Conservation (phyloP, 805 yeast genomes). For the Candida pseudoglaebosa region DNA sequence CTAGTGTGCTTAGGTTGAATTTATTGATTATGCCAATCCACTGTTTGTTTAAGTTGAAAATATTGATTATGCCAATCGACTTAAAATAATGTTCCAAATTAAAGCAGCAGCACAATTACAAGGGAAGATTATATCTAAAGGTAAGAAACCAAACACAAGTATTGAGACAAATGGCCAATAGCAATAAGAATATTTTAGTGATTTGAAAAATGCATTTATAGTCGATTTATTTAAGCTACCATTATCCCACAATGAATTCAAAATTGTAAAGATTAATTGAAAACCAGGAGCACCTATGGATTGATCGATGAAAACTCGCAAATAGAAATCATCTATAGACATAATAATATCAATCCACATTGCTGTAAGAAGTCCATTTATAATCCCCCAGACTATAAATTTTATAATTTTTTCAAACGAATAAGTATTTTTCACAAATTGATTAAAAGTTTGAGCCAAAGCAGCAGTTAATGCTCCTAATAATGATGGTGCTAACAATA, state of each 20-base stretch:
- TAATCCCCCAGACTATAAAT: slow-evolving; percentile 56
- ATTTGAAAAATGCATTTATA: slow-evolving; percentile 39
- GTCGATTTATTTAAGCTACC: slow-evolving; percentile 31
- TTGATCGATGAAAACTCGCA: slow-evolving; percentile 51
- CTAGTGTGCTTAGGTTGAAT: no score
- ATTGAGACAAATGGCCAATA: slow-evolving; percentile 60
- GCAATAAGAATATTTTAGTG: slow-evolving; percentile 50
- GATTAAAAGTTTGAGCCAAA: slow-evolving; percentile 40
- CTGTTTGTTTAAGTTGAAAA: no score
- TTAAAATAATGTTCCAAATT: slow-evolving; percentile 52
- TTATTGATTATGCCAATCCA: no score
- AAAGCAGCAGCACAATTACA: slow-evolving; percentile 54
- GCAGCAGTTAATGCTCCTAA: slow-evolving; percentile 40
- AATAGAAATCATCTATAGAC: slow-evolving; percentile 29
- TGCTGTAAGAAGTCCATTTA: slow-evolving; percentile 53
- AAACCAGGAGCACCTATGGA: slow-evolving; percentile 50
- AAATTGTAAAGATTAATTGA: slow-evolving; percentile 48
- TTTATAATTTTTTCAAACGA: slow-evolving; percentile 34
- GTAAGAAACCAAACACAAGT: slow-evolving; percentile 46
- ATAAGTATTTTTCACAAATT: slow-evolving; percentile 28
- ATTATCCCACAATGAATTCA: slow-evolving; percentile 55
- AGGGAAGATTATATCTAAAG: slow-evolving; percentile 50
- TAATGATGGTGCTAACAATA: slow-evolving; percentile 33
- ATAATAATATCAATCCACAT: slow-evolving; percentile 53
- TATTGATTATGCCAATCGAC: slow-evolving; percentile 20